Evolutionary conservation across 768 basidiomycete species (phyloP).

Genomic region (Agrocybe praecox): DNA sequence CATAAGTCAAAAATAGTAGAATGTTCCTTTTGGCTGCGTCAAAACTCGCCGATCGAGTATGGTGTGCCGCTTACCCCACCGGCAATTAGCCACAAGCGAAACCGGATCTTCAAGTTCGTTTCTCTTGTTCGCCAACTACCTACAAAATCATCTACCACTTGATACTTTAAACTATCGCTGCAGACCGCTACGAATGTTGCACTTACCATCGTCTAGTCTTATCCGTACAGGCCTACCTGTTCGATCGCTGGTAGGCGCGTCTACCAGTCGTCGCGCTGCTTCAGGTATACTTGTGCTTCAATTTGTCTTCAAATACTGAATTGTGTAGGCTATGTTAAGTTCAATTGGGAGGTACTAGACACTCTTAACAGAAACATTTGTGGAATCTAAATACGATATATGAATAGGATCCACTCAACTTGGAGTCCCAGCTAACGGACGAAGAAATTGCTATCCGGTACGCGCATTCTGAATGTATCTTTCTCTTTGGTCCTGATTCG

Average conservation of each 20-base stretch:
- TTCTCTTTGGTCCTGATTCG: neutral
- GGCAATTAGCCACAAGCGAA: neutral
- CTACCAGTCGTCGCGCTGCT: conserved; percentile 23
- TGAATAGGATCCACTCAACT: conserved; percentile 76
- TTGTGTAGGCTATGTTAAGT: conserved; percentile 37
- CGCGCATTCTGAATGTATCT: conserved; percentile 13
- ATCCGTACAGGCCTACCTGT: conserved; percentile 2
- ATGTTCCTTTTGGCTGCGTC: too few relatives aligned
- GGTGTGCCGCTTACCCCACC: neutral
- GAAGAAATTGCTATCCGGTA: conserved; percentile 91
- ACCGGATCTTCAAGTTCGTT: conserved; percentile 17
- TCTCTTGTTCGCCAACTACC: neutral
- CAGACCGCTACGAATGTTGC: conserved; percentile 8
- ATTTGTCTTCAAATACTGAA: neutral
- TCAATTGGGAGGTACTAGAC: conserved; percentile 45
- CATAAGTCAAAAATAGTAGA: too few relatives aligned
- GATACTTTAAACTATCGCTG: neutral
- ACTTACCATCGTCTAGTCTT: conserved; percentile 7
- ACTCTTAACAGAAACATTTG: neutral
- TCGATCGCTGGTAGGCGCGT: conserved; percentile 2
- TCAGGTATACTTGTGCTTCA: neutral
- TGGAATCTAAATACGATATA: neutral
- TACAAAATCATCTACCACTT: neutral
- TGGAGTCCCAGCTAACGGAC: conserved; percentile 81
- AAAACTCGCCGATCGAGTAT: neutral